These are phyloP conservation scores for Chlamydomonas sphaeroides DNA, from an alignment of 139 green algal genomes.

Conservation along the genomic window DNA sequence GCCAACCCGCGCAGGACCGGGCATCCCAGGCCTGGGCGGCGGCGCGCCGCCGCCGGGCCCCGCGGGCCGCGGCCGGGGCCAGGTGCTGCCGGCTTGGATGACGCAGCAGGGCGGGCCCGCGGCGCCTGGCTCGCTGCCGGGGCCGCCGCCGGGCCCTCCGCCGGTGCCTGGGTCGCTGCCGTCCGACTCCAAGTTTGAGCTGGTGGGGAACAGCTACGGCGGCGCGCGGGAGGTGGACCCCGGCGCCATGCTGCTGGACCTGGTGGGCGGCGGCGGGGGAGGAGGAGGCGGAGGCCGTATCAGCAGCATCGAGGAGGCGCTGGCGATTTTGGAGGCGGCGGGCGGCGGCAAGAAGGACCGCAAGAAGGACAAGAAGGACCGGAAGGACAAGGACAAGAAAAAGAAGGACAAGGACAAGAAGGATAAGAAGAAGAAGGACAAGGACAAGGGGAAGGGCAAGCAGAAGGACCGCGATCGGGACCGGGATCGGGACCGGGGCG, in stretches of 20 bases:
- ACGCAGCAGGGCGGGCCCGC: slow-evolving; percentile 8
- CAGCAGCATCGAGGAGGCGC: slow-evolving; percentile 43
- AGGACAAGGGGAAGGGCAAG: slow-evolving; percentile 11
- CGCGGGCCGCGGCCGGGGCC: slow-evolving; percentile 43
- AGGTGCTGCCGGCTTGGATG: slow-evolving; percentile 56
- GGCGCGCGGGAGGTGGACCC: slow-evolving; percentile 19
- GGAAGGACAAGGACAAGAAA: slow-evolving; percentile 32
- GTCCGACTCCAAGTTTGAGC: not conserved
- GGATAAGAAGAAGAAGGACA: slow-evolving; percentile 24
- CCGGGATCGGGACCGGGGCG: slow-evolving; percentile 2
- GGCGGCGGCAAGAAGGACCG: slow-evolving; percentile 18
- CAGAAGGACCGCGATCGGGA: slow-evolving; percentile 29
- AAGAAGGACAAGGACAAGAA: slow-evolving; percentile 32
- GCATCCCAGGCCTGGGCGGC: not conserved
- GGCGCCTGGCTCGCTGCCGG: not conserved
- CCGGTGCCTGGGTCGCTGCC: not conserved
- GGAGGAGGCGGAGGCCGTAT: slow-evolving; percentile 16
- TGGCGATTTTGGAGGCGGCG: slow-evolving; percentile 47
- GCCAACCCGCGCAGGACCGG: not conserved
- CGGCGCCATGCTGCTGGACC: slow-evolving; percentile 12
- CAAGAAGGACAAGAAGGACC: slow-evolving; percentile 29
- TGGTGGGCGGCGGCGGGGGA: not conserved
- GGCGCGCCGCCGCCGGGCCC: slow-evolving; percentile 13
- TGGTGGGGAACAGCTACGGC: not conserved
- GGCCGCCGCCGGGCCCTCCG: not conserved